These are phyloP conservation scores for Panicum hallii DNA, from an alignment of 202 grass and related monocot genomes.

Conservation along the genomic window DNA sequence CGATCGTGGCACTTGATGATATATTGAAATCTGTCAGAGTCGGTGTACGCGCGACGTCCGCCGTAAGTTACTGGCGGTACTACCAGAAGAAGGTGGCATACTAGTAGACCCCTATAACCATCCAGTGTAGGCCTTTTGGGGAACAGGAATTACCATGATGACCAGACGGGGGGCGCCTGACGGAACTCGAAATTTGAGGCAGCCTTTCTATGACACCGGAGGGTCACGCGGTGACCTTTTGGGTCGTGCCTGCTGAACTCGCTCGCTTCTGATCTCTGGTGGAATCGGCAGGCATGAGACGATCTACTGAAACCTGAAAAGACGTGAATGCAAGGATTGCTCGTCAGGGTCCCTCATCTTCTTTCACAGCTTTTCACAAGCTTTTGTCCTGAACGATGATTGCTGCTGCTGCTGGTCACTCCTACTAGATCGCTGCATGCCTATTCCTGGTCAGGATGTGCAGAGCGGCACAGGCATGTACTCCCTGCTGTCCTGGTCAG, in stretches of 20 bases:
- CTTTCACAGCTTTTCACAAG: slow-evolving; percentile 15
- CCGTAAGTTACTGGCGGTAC: neutral
- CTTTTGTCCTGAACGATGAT: slow-evolving; percentile 16
- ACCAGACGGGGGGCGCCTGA: neutral
- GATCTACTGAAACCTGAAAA: slow-evolving; percentile 37
- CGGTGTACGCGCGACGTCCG: neutral
- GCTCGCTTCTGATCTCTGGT: slow-evolving; percentile 4
- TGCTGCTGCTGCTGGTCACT: neutral
- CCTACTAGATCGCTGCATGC: neutral
- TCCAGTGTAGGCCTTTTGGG: slow-evolving; percentile 20
- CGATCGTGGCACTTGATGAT: neutral
- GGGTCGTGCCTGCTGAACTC: neutral
- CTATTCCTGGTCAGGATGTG: neutral
- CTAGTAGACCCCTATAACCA: neutral
- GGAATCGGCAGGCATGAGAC: neutral
- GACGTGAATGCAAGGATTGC: slow-evolving; percentile 12
- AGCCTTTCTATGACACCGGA: neutral
- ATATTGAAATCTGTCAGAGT: neutral
- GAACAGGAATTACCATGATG: slow-evolving; percentile 3
- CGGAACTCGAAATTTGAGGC: neutral
- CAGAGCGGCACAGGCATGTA: neutral
- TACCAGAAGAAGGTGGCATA: neutral
- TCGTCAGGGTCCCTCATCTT: neutral
- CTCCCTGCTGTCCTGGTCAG: neutral
- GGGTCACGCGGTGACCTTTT: neutral